phyloP scores from a whole-genome alignment of 2,329 filamentous ascomycete species.

The Colletotrichum zoysiae region DNA sequence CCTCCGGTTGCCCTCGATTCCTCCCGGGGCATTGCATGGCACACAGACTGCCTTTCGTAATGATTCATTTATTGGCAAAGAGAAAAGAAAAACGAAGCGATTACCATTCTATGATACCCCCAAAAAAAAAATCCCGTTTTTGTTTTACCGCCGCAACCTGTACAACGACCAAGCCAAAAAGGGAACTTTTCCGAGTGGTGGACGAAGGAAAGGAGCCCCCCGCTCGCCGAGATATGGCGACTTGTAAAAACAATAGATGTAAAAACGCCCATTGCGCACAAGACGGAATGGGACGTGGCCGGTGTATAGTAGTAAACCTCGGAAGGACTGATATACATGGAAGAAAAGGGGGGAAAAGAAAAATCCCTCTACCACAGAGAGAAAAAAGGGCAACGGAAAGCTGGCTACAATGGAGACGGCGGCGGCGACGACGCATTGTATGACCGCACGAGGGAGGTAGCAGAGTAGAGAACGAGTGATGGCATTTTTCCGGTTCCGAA shows the following conservation, averaged over 20 bases:
- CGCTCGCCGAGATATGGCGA: not conserved
- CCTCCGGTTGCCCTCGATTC: not conserved
- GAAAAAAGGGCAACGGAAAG: not conserved
- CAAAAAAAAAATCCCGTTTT: too few species aligned
- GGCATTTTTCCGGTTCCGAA: not conserved
- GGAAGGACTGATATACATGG: not conserved
- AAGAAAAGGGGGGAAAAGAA: not conserved
- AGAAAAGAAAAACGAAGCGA: not conserved
- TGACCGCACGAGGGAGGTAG: not conserved
- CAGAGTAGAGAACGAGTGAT: not conserved
- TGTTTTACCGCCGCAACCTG: not conserved
- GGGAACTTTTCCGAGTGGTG: not conserved
- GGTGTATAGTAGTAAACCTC: not conserved
- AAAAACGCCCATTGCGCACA: not conserved
- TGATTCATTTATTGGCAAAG: not conserved
- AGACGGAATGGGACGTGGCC: not conserved
- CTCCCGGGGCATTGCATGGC: not conserved
- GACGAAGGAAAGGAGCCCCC: too few species aligned
- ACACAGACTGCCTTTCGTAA: not conserved
- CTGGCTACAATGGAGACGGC: not conserved
- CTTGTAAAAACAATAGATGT: not conserved
- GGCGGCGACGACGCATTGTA: not conserved
- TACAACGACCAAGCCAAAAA: not conserved
- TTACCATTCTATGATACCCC: conserved; percentile 7
- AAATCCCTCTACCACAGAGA: not conserved